Evolutionary conservation across 129 eudicot genomes (phyloP).

Genomic region (Escallonia herrerae): DNA sequence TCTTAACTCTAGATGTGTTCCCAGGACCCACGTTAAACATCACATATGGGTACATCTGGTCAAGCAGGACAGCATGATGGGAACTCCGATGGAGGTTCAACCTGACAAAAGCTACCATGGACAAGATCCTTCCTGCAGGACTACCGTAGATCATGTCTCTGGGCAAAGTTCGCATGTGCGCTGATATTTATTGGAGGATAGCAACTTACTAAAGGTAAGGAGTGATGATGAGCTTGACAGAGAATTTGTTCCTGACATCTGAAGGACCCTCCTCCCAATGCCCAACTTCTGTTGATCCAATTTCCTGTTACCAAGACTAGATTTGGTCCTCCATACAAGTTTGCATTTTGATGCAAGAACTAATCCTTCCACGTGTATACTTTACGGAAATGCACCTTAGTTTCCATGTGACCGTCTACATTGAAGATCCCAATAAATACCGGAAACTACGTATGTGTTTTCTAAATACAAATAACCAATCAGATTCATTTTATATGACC

Average conservation of each 20-base stretch:
- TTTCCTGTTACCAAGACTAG: conserved; percentile 13
- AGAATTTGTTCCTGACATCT: conserved; percentile 18
- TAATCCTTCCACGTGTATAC: neutral
- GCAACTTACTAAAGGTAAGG: conserved; percentile 2
- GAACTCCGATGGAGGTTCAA: conserved; percentile 27
- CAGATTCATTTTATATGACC: neutral
- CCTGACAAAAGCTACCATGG: conserved; percentile 23
- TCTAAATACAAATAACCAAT: neutral
- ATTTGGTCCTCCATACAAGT: conserved; percentile 12
- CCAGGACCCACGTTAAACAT: conserved; percentile 8
- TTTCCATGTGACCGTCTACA: conserved; percentile 7
- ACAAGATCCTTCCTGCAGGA: conserved; percentile 18
- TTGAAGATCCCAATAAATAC: conserved; percentile 16
- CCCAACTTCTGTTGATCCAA: conserved; percentile 2
- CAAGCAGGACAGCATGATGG: conserved; percentile 19
- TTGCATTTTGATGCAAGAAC: conserved; percentile 2
- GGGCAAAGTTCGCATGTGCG: conserved; percentile 23
- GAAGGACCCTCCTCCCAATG: neutral
- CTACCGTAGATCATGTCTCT: conserved; percentile 23
- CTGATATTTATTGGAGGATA: conserved; percentile 7
- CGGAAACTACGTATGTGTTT: neutral
- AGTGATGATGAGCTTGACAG: conserved; percentile 14
- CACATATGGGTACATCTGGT: neutral
- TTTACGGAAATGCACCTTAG: neutral
- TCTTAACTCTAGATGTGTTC: neutral